Conservation (phyloP, 371 early-diverging fungal species). For the Mucor indicus region DNA sequence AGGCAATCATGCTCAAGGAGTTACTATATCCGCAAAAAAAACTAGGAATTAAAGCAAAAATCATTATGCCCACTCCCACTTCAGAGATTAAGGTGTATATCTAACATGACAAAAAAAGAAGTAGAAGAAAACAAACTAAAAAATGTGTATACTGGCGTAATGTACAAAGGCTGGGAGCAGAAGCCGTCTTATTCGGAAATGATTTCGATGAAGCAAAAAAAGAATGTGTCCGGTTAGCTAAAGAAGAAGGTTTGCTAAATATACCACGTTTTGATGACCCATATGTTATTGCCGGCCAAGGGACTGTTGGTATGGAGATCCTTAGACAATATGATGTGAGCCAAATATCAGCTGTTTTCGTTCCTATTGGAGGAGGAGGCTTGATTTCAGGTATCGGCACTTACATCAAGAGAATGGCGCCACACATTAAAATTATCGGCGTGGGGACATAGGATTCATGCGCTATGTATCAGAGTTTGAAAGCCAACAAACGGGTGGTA, state of each 20-base stretch:
- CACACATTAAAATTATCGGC: conserved; percentile 85
- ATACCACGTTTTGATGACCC: conserved; percentile 98
- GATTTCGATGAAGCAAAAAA: conserved; percentile 94
- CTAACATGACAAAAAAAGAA: no score
- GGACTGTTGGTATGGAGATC: conserved; percentile 93
- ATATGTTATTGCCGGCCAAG: conserved; percentile 97
- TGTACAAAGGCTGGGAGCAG: conserved; percentile 88
- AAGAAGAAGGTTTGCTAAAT: conserved; percentile 73
- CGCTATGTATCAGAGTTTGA: conserved; percentile 83
- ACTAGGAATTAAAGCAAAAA: conserved; percentile 91
- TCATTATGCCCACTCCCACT: conserved; percentile 92
- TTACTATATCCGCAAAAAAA: conserved; percentile 89
- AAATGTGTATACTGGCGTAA: conserved; percentile 80
- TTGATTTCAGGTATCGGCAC: conserved; percentile 87
- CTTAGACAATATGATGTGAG: conserved; percentile 70
- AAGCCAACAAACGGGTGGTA: conserved; percentile 55
- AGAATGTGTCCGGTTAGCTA: conserved; percentile 73
- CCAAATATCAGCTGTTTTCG: conserved; percentile 84
- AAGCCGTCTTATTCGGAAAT: conserved; percentile 82
- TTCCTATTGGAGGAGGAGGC: conserved; percentile 95
- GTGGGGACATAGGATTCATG: conserved; percentile 90
- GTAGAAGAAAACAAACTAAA: no score
- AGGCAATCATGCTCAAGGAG: conserved; percentile 95
- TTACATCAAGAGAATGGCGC: conserved; percentile 87
- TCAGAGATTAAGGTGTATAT: conserved; percentile 53